phyloP scores from a whole-genome alignment of 2,329 filamentous ascomycete genomes.

The Botryotinia narcissicola region DNA sequence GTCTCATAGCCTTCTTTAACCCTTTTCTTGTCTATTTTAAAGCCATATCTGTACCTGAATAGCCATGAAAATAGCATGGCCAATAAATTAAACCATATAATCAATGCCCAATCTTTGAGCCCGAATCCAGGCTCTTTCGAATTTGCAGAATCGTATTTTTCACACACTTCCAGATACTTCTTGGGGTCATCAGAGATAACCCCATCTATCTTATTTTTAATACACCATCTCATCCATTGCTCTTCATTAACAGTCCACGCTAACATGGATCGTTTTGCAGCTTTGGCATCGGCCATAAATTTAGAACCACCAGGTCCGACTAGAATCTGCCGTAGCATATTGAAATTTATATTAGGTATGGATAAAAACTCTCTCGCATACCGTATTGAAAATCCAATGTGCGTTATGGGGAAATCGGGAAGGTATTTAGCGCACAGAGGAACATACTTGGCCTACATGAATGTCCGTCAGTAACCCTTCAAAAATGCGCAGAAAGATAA shows the following conservation, averaged over 20 bases:
- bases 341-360: slow-evolving; percentile 70
- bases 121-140: slow-evolving; percentile 24
- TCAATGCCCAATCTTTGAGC: slow-evolving; percentile 22
- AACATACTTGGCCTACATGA: slow-evolving; percentile 61
- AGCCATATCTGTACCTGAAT: slow-evolving; percentile 29
- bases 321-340: slow-evolving; percentile 68
- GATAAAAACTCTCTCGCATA: slow-evolving; percentile 69
- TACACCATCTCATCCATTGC: slow-evolving; percentile 77
- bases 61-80: slow-evolving; percentile 27
- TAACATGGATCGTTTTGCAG: slow-evolving; percentile 59
- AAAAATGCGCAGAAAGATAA: not conserved
- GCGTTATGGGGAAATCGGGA: slow-evolving; percentile 60
- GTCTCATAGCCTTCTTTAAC: slow-evolving; percentile 20
- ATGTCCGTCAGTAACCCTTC: slow-evolving; percentile 20
- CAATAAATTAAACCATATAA: slow-evolving; percentile 29
- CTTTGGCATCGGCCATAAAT: slow-evolving; percentile 63
- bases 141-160: slow-evolving; percentile 34
- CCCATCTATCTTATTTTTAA: slow-evolving; percentile 65
- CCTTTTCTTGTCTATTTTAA: slow-evolving; percentile 23
- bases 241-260: slow-evolving; percentile 86
- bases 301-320: slow-evolving; percentile 63
- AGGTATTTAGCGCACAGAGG: slow-evolving; percentile 60
- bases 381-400: slow-evolving; percentile 60
- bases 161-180: slow-evolving; percentile 61
- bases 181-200: slow-evolving; percentile 83